Evolutionary conservation across 139 green algal species (phyloP).

Genomic region (Eudorina sp.): DNA sequence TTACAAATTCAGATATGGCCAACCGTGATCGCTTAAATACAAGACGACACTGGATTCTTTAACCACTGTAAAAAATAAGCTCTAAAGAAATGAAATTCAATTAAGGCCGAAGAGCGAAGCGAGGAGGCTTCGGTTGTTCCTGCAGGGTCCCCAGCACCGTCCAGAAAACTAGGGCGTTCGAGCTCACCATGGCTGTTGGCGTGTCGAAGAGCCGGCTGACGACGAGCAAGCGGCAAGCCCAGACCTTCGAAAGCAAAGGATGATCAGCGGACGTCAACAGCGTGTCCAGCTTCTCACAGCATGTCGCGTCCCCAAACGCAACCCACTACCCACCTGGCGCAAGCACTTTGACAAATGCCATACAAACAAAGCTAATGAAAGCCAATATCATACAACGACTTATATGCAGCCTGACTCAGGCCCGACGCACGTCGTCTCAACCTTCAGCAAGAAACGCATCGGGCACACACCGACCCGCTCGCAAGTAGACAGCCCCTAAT

Average conservation of each 20-base stretch:
- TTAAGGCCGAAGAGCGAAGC: too few relatives aligned
- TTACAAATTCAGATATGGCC: too few relatives aligned
- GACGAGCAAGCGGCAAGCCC: conserved; percentile 24
- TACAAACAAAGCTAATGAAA: not conserved
- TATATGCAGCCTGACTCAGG: too few relatives aligned
- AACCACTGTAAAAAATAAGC: too few relatives aligned
- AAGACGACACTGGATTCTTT: too few relatives aligned
- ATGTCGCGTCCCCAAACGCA: conserved; percentile 1
- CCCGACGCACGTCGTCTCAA: not conserved
- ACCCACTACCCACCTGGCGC: not conserved
- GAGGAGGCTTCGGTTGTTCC: too few relatives aligned
- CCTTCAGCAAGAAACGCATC: not conserved
- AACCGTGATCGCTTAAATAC: too few relatives aligned
- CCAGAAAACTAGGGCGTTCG: not conserved
- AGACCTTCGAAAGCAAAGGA: conserved; percentile 3
- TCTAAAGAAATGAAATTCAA: too few relatives aligned
- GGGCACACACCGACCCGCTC: not conserved
- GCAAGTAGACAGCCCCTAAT: too few relatives aligned
- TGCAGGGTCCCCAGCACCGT: too few relatives aligned
- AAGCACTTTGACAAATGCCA: too few relatives aligned
- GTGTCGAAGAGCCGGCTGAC: not conserved
- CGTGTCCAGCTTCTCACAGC: too few relatives aligned
- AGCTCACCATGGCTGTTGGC: conserved; percentile 7
- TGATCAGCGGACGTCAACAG: not conserved
- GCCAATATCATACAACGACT: not conserved